A percentile compares a stretch with the other conserved stretches of the same genome.
Evolutionary conservation across 148 eudicot genomes (phyloP).

Genomic region (Arctostaphylos glauca): DNA sequence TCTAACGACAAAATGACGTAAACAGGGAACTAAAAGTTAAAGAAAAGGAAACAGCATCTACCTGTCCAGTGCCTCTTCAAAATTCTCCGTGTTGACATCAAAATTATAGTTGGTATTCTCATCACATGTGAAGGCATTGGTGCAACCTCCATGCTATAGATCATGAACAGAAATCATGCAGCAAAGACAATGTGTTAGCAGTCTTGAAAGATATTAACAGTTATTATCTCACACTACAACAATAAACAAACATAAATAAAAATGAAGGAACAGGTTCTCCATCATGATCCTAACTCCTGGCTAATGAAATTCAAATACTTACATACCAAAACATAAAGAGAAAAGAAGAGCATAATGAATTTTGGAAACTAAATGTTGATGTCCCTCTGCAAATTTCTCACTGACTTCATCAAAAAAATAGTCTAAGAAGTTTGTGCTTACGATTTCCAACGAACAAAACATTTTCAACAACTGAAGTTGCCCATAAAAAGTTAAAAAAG

Average conservation of each 20-base stretch:
- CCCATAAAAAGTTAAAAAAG: not conserved
- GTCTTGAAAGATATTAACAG: not conserved
- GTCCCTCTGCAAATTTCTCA: not conserved
- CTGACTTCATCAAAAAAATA: not conserved
- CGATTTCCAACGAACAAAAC: not conserved
- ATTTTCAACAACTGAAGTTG: not conserved
- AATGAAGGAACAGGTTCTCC: not conserved
- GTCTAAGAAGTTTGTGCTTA: not conserved
- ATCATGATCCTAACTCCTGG: not conserved
- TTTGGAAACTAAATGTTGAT: not conserved
- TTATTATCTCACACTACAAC: not conserved
- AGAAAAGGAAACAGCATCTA: slow-evolving; percentile 20
- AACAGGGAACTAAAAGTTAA: not conserved
- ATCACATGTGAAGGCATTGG: slow-evolving; percentile 82
- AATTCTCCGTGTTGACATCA: slow-evolving; percentile 74
- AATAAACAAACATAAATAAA: not conserved
- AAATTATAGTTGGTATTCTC: slow-evolving; percentile 76
- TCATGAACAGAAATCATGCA: not conserved
- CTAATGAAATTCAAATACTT: not conserved
- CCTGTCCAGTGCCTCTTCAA: slow-evolving; percentile 96
- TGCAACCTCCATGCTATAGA: slow-evolving; percentile 82
- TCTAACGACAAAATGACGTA: not conserved
- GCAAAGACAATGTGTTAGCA: not conserved
- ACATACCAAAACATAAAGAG: not conserved
- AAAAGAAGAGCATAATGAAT: not conserved